Evolutionary conservation across 1,139 yeast genomes (phyloP).

Genomic region (Kodamaea arcana): DNA sequence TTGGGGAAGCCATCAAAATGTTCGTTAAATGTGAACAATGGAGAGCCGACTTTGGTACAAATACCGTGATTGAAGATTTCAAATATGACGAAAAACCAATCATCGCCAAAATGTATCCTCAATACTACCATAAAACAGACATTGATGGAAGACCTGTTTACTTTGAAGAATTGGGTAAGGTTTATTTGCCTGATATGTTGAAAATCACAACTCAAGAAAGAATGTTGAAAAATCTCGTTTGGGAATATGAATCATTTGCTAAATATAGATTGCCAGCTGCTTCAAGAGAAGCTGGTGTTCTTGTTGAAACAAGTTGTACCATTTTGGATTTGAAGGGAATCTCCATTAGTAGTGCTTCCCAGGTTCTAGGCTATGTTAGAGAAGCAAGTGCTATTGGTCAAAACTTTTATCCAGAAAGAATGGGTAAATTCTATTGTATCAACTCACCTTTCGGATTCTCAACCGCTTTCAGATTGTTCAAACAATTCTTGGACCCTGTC

Average conservation of each 20-base stretch:
- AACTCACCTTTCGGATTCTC: conserved; percentile 98
- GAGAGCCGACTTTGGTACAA: conserved; percentile 83
- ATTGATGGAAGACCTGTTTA: conserved; percentile 96
- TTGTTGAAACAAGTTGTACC: conserved; percentile 95
- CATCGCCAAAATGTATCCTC: conserved; percentile 90
- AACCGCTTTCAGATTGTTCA: conserved; percentile 85
- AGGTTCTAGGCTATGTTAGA: conserved; percentile 81
- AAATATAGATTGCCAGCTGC: conserved; percentile 88
- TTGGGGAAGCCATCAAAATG: conserved; percentile 77
- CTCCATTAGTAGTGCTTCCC: conserved; percentile 76
- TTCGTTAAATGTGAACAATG: conserved; percentile 83
- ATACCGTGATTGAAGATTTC: conserved; percentile 82
- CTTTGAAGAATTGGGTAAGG: conserved; percentile 88
- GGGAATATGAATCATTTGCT: conserved; percentile 95
- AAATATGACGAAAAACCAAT: conserved; percentile 85
- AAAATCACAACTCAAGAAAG: conserved; percentile 93
- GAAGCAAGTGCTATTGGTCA: conserved; percentile 95
- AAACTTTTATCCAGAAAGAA: conserved; percentile 98
- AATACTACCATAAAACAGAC: conserved; percentile 95
- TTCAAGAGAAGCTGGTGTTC: conserved; percentile 71
- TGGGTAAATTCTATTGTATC: conserved; percentile 95
- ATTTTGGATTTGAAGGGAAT: conserved; percentile 94
- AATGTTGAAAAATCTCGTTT: conserved; percentile 90
- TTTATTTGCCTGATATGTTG: conserved; percentile 85
- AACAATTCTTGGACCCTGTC: conserved; percentile 94